Conservation (phyloP, 441 rosid genomes). For the Codiaeum variegatum region DNA sequence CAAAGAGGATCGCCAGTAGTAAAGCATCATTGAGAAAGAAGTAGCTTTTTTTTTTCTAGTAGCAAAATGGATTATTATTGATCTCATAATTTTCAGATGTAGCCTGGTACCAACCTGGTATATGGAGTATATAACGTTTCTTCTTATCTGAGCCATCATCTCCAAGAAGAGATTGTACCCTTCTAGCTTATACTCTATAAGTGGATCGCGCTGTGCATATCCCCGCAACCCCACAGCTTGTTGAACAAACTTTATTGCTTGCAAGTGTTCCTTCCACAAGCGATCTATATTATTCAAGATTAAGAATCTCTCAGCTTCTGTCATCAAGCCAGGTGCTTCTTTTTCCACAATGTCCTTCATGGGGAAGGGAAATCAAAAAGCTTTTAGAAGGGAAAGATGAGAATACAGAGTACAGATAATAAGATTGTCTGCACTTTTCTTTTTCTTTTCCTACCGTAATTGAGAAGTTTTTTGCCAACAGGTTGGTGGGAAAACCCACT, state of each 20-base stretch:
- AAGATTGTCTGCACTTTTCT: neutral
- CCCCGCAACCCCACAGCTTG: slow-evolving; percentile 97
- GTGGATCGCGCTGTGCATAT: slow-evolving; percentile 95
- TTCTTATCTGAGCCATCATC: slow-evolving; percentile 97
- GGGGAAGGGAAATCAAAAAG: neutral
- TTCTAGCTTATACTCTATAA: slow-evolving; percentile 92
- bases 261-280: slow-evolving; percentile 97
- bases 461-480: neutral
- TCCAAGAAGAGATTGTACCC: slow-evolving; percentile 93
- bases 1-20: slow-evolving; percentile 1
- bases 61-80: neutral
- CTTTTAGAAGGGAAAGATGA: neutral
- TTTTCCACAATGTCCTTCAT: slow-evolving; percentile 73
- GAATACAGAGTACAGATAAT: neutral
- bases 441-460: neutral
- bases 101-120: slow-evolving; percentile 61
- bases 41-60: neutral
- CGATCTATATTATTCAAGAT: slow-evolving; percentile 90
- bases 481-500: neutral
- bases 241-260: slow-evolving; percentile 90
- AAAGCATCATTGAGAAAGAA: neutral
- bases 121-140: slow-evolving; percentile 92
- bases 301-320: slow-evolving; percentile 88
- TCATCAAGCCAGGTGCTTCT: slow-evolving; percentile 85
- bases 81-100: neutral